Base-by-base conservation (phyloP, 2,329 filamentous ascomycete genomes). In the Fusarium sp. region DNA sequence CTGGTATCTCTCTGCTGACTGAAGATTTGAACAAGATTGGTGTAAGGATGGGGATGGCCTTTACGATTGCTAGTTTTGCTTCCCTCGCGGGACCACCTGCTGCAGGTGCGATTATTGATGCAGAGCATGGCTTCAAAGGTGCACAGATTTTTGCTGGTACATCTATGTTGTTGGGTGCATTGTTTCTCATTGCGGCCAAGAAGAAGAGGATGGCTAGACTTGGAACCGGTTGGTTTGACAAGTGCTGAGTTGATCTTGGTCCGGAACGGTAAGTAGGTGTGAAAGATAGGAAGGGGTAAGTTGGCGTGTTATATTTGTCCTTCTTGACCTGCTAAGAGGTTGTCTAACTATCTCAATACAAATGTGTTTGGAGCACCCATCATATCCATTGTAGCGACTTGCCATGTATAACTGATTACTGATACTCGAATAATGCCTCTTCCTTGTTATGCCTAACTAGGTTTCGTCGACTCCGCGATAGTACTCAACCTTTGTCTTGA, bases 1-100 rank as follows among this genome's bases (percentile, higher is more conserved):
- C 90, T 0, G 75, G 87, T 0, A 75, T 92, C 45, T 87, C 86
- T 55, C 87, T 86, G 45, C 80, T 90, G 64, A 89, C 86, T 5
- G 82, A 82, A 10, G 87, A 90, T 75, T 79, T 86, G 66, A 77
- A 82, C 13, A 88, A 86, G 78, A 82, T 86, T 24, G 88, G 88
- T 2, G 85, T 86, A 6, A 80, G 88, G 14, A 88, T 90, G 78
- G 89, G 88, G 51, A 90, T 90, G 88, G 82, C 85, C 1, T 90
- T 90, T 50, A 88, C 86, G 1, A 85, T 89, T 55, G 85, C 85
- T 67, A 88, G 86, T 69, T 86, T 89, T 53, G 85, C 86, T 5
- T 83, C 84, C n/a, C 78, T 90, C 38, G 86, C 83, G 2, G 87
- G 87, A 0, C 85, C 86, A 22, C 87, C 87, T 0, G 85, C 89